Base-by-base conservation (phyloP, 768 basidiomycete genomes). In the Suillus variegatus region DNA sequence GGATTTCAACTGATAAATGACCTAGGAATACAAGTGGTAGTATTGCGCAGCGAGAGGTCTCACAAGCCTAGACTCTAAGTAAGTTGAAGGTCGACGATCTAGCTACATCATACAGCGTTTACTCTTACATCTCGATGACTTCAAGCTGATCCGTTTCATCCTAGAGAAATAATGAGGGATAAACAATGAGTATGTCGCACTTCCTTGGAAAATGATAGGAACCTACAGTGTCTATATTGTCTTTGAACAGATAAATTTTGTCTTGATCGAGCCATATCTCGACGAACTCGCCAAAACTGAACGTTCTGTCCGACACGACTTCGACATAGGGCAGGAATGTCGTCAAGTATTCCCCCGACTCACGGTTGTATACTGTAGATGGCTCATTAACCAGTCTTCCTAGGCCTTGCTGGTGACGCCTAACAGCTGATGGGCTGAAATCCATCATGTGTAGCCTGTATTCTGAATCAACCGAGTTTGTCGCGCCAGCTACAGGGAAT, bases 271-370 rank as follows among this genome's bases (percentile, higher is more conserved):
- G 22, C 57, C 38, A 58, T 18, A 58, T 25, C 14, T 41, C 38
- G 8, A 9, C n/a, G 8, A 25, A 18, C 22, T 18, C 57, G 9
- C 22, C 8, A 18, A 6, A 22, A 18, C 38, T 25, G 38, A 40
- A 18, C 4, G 4, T 41, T 41, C 22, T 57, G 14, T 58, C 14
- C 16, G 57, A 58, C 16, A 41, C 40, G 10, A 58, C 22, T 40
- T 58, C 57, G 40, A 58, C 57, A 36, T 58, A 58, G 25, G 25
- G 57, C 57, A 58, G 5, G 25, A 3, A 58, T 18, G 40, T 58
- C 9, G 25, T 58, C 6, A 58, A 10, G 8, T 4, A 12, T 32
- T 20, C 28, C 9, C 52, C 28, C 1, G 52, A 58, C 25, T 58
- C 4, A 8, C 14, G 3, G 9, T 22, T 41, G 18, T 12, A 4